phyloP scores from a whole-genome alignment of 2,329 filamentous ascomycete species.

The Monilinia polystroma region DNA sequence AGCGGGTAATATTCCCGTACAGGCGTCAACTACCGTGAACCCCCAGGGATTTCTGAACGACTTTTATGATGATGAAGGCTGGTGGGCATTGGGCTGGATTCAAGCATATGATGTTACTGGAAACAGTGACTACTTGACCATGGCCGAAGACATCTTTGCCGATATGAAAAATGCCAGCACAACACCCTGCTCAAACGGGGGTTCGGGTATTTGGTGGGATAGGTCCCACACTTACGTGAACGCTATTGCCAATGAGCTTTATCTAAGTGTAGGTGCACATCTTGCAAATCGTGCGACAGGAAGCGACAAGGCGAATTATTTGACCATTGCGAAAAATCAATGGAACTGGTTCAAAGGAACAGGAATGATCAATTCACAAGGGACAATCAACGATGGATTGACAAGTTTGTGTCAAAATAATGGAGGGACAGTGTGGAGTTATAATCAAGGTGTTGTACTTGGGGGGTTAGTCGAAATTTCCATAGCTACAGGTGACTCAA shows the following conservation, averaged over 20 bases:
- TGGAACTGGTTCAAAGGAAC: slow-evolving; percentile 52
- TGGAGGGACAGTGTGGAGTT: slow-evolving; percentile 47
- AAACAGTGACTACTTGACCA: slow-evolving; percentile 51
- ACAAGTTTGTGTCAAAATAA: slow-evolving; percentile 51
- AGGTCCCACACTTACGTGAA: slow-evolving; percentile 55
- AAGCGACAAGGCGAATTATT: slow-evolving; percentile 52
- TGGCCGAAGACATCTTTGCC: slow-evolving; percentile 53
- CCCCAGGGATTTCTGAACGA: slow-evolving; percentile 50
- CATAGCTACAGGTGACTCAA: slow-evolving; percentile 48
- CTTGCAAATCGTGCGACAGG: slow-evolving; percentile 53
- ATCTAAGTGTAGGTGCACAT: slow-evolving; percentile 53
- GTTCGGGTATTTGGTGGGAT: slow-evolving; percentile 53
- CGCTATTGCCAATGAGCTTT: slow-evolving; percentile 59
- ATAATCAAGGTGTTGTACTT: slow-evolving; percentile 63
- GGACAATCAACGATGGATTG: slow-evolving; percentile 55
- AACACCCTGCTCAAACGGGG: slow-evolving; percentile 48
- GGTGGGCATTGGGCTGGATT: slow-evolving; percentile 64
- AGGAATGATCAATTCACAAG: slow-evolving; percentile 49
- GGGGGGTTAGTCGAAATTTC: slow-evolving; percentile 56
- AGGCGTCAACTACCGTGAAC: slow-evolving; percentile 19
- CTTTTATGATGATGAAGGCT: slow-evolving; percentile 61
- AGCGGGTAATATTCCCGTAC: background rate
- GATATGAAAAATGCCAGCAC: slow-evolving; percentile 54
- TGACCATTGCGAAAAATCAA: slow-evolving; percentile 52
- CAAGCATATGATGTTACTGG: slow-evolving; percentile 55